Percentiles rank a stretch among this genome's conserved stretches.
phyloP scores from a whole-genome alignment of 352 stramenopile species.

The Blastocystis sp. region DNA sequence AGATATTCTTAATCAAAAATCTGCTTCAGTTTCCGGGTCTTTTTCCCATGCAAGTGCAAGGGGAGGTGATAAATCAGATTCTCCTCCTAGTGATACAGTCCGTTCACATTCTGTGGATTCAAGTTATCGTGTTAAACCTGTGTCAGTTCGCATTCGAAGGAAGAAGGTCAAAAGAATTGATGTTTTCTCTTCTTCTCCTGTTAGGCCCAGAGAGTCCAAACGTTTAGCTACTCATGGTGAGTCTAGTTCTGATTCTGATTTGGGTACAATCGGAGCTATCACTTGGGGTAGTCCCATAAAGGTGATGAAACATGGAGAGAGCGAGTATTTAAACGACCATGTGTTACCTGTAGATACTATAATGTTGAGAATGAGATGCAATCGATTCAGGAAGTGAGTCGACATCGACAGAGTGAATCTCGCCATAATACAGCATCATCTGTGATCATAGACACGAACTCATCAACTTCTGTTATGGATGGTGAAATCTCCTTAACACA shows the following conservation, averaged over 20 bases:
- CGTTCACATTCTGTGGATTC: neutral
- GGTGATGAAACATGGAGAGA: neutral
- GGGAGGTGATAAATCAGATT: neutral
- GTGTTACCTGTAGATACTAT: slow-evolving; percentile 3
- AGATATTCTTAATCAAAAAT: slow-evolving; percentile 29
- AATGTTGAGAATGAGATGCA: slow-evolving; percentile 40
- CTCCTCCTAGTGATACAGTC: neutral
- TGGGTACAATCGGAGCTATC: neutral
- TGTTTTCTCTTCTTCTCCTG: neutral
- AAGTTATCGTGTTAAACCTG: neutral
- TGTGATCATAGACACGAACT: neutral
- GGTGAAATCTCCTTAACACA: slow-evolving; percentile 51
- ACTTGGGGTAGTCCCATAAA: slow-evolving; percentile 52
- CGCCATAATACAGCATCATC: neutral
- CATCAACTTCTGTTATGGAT: slow-evolving; percentile 14
- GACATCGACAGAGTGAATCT: neutral
- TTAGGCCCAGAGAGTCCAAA: neutral
- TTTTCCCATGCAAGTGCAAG: neutral
- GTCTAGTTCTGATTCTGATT: neutral
- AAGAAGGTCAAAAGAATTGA: slow-evolving; percentile 29
- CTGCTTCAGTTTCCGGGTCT: neutral
- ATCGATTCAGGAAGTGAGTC: slow-evolving; percentile 20
- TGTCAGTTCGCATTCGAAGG: neutral
- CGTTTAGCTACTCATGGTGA: neutral
- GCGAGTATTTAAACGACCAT: neutral